Evolutionary conservation across 2,329 filamentous ascomycete genomes (phyloP), one percentile per base, ranked within the genome.

Genomic region (Pseudofabraea citricarpa): DNA sequence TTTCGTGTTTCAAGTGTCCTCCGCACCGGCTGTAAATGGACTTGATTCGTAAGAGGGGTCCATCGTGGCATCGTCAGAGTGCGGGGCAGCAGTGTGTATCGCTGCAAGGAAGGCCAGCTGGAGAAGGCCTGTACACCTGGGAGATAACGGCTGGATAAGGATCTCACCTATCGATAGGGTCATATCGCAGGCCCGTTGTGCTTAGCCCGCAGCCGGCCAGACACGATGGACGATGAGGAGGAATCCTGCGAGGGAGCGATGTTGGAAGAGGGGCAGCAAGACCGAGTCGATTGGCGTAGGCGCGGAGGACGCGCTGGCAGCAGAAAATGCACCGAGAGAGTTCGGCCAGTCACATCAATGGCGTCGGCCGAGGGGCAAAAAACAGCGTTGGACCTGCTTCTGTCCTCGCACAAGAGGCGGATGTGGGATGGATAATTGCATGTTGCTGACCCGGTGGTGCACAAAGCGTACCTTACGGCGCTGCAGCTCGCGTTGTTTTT

Each of bases 161-260:
- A 32, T 32, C 29, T 32, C 18, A n/a, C n/a, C 29, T 32, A 32
- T 32, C 29, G 29, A 32, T 32, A 32, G n/a, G 18, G n/a, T 32
- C n/a, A 32, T 32, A 32, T 15, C 29, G 3, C 7, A 16, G 18
- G 29, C 18, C n/a, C n/a, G n/a, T 16, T n/a, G 29, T 13, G 13
- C n/a, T 7, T 32, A 32, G n/a, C n/a, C 18, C 29, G 7, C 29
- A 32, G 29, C 29, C n/a, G n/a, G 29, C 29, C 29, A 7, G n/a
- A 15, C n/a, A 13, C 29, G 29, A 32, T 32, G 29, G n/a, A n/a
- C n/a, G n/a, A n/a, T n/a, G n/a, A n/a, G n/a, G n/a, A n/a, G n/a
- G n/a, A n/a, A n/a, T n/a, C n/a, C n/a, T n/a, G n/a, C n/a, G n/a
- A n/a, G n/a, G n/a, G n/a, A n/a, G n/a, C n/a, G n/a, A n/a, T n/a